phyloP scores from a whole-genome alignment of 257 asterid genomes.

The Misopates orontium region DNA sequence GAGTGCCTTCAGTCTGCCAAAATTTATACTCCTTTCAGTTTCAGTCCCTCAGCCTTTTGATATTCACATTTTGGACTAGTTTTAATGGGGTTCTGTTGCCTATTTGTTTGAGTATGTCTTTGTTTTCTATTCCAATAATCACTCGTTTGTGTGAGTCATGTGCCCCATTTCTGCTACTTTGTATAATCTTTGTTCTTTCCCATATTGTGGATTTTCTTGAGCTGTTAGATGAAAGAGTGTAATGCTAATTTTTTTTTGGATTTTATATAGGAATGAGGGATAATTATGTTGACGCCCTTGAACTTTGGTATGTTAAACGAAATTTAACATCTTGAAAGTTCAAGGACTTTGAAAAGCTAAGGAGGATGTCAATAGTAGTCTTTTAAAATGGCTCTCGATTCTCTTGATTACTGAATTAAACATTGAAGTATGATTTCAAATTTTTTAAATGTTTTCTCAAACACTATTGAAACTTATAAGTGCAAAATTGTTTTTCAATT shows the following conservation, averaged over 20 bases:
- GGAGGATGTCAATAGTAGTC: too few species aligned
- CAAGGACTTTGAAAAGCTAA: too few species aligned
- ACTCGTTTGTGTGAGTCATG: slow-evolving; percentile 24
- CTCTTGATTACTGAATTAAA: slow-evolving; percentile 9
- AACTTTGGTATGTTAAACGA: too few species aligned
- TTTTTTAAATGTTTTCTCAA: too few species aligned
- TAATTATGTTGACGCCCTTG: too few species aligned
- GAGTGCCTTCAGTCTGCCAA: slow-evolving; percentile 23
- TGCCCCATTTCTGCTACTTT: slow-evolving; percentile 22
- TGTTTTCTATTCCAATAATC: slow-evolving; percentile 18
- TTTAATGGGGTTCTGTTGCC: slow-evolving; percentile 28
- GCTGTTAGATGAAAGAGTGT: slow-evolving; percentile 2
- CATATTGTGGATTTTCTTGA: slow-evolving; percentile 24
- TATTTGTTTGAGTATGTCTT: slow-evolving; percentile 12
- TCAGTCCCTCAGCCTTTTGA: slow-evolving; percentile 29
- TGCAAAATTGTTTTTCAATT: too few species aligned
- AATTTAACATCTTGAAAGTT: too few species aligned
- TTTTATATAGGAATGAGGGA: too few species aligned
- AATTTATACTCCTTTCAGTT: slow-evolving; percentile 39
- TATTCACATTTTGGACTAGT: slow-evolving; percentile 33
- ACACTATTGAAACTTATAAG: too few species aligned
- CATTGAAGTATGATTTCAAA: background rate
- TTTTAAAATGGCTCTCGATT: slow-evolving; percentile 25
- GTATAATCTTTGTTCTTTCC: background rate
- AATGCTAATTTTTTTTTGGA: too few species aligned